Evolutionary conservation across 2,329 filamentous ascomycete species (phyloP), one percentile per base, ranked within the genome.

Genomic region (Aspergillus sp.): DNA sequence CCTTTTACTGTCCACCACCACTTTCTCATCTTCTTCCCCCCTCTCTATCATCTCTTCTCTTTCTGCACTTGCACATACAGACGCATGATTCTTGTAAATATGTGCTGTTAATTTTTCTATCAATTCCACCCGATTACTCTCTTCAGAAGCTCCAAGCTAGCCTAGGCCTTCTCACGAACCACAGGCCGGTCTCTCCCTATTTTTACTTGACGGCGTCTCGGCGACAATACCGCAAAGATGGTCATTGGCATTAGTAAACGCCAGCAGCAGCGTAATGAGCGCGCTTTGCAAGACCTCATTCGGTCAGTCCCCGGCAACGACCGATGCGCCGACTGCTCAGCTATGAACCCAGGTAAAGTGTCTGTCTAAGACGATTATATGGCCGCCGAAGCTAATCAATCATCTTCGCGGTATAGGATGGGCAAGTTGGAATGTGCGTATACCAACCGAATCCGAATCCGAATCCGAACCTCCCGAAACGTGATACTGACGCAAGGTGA

Each of bases 261-360:
- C 80, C 92, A 97, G 82, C 94, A 97, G 85, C 92, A 91, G 83
- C 93, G 95, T 80, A 97, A 99, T 79, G 95, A 99, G 83, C 92
- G 92, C 76, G 83, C 87, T 59, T 84, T 99, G 68, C 92, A 97
- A 74, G 94, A 98, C 52, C 86, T 99, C 66, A 89, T 98, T 68
- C 91, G 91, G 68, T 87, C 83, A 43, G 84, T 96, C 9, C 87
- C 93, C 8, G 95, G 95, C 62, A 99, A 99, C 82, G 93, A 95
- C 76, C 83, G 88, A 72, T 99, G 95, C 82, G 95, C 95, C 66
- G 95, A 99, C 80, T 99, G 95, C 80, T 86, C 89, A 74, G 89
- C 92, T 64, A 88, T 89, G 76, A 98, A 97, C 79, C 95, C 95
- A 87, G 90, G 93, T 96, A 81, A 81, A 72, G 88, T 78, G 46